Base-by-base conservation (phyloP, 163 green algal species). In the Volvox carteri region DNA sequence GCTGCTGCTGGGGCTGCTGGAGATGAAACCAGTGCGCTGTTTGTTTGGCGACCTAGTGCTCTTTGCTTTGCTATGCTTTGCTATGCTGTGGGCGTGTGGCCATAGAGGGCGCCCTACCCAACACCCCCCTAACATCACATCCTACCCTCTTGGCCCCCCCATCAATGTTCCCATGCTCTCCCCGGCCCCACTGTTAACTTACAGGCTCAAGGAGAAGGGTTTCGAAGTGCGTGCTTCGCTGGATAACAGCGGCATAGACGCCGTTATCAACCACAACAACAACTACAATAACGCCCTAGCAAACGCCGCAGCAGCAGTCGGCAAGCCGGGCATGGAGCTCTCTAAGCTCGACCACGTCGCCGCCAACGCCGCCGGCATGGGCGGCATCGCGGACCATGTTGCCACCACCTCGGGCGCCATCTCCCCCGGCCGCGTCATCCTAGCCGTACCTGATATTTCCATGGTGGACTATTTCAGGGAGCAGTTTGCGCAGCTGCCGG, bases 391-490 rank as follows among this genome's bases (percentile, higher is more conserved):
- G 60, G 28, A 6, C 23, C 77, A 81, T 52, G 48, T 33, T 42
- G 44, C 35, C 68, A 62, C 92, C 19, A 19, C 88, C 44, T 11
- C 86, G 33, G 89, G 56, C 16, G 18, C 37, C 70, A 73, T 94
- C n/a, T 30, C 88, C 44, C 11, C 86, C 46, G 91, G 91, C 33
- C 89, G 91, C 33, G 89, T 94, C 58, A 93, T 94, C 58, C 91
- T 94, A 19, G 86, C 77, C 46, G 88, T 94, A 46, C 85, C 89
- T 5, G 91, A 94, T 83, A 90, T 92, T 42, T 84, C 58, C 68
- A 91, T 94, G 86, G 89, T 94, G 2, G 89, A 94, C 75, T 92
- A 90, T 50, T 94, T 94, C 86, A 76, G 89, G 0, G 77, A 92
- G 76, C 87, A 95, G 83, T 95, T 95, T 41, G 75, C 76, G 33